phyloP scores from a whole-genome alignment of 2,329 filamentous ascomycete species.

The Gnomoniopsis sp. region DNA sequence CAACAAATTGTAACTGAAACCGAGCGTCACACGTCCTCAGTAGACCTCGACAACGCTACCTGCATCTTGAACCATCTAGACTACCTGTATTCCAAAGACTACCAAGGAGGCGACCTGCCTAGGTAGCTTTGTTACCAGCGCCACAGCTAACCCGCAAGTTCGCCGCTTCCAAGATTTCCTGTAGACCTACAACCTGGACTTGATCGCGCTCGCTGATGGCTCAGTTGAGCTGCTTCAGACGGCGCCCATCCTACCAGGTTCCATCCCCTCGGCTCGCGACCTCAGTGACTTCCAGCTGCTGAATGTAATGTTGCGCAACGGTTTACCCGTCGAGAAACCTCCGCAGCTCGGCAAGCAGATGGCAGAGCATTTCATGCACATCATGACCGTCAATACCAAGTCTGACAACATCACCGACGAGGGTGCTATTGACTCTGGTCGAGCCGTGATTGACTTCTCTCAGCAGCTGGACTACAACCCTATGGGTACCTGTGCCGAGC shows the following conservation, averaged over 20 bases:
- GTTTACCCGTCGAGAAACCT: neutral
- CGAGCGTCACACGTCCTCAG: too few species aligned
- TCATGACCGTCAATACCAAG: neutral
- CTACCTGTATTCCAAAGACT: too few species aligned
- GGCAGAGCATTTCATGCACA: neutral
- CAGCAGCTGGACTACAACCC: neutral
- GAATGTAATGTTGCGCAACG: neutral
- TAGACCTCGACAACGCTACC: too few species aligned
- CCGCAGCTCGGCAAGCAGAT: neutral
- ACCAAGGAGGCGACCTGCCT: neutral
- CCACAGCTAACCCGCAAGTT: neutral
- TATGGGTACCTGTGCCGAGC: neutral
- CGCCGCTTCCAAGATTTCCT: neutral
- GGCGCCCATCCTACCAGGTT: neutral
- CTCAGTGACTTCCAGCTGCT: conserved; percentile 5
- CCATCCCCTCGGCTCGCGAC: neutral
- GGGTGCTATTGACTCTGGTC: neutral
- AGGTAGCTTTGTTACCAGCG: neutral
- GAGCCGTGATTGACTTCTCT: neutral
- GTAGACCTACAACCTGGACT: neutral
- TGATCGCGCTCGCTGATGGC: neutral
- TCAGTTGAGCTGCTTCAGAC: neutral
- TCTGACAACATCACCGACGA: neutral
- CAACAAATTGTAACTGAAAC: too few species aligned
- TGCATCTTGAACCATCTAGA: too few species aligned